These are phyloP conservation scores for Sarocladiaceae sp. DNA, from an alignment of 2,329 filamentous ascomycete species.

Conservation along the genomic window DNA sequence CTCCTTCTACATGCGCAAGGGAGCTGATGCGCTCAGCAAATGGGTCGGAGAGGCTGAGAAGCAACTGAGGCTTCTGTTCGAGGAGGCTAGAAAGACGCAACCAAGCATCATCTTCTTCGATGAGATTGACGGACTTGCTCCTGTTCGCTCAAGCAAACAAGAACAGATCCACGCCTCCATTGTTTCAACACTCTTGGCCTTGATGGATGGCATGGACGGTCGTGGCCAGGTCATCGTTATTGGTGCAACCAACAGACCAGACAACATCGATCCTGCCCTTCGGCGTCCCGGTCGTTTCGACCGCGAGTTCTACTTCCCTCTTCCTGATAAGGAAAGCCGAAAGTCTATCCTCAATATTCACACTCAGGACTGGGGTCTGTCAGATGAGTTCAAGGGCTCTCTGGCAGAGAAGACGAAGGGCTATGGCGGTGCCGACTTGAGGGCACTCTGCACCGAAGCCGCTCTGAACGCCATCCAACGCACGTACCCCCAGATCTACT, in stretches of 20 bases:
- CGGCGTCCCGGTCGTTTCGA: constrained; percentile 93
- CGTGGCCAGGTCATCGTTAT: constrained; percentile 97
- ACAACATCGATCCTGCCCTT: constrained; percentile 94
- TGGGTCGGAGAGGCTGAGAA: constrained; percentile 98
- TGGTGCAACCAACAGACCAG: constrained; percentile 94
- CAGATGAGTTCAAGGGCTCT: constrained; percentile 73
- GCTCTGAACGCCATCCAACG: constrained; percentile 93
- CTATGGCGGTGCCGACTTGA: constrained; percentile 91
- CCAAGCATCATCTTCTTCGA: constrained; percentile 99
- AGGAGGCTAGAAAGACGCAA: constrained; percentile 91
- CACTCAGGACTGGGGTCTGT: constrained; percentile 87
- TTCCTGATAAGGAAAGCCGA: constrained; percentile 76
- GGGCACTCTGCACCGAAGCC: constrained; percentile 92
- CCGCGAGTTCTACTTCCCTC: constrained; percentile 94
- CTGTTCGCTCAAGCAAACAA: constrained; percentile 94
- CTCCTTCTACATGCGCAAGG: constrained; percentile 99
- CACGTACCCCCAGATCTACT: constrained; percentile 94
- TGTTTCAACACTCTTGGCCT: constrained; percentile 84
- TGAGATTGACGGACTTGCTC: constrained; percentile 94
- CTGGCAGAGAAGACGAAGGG: constrained; percentile 89
- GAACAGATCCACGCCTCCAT: constrained; percentile 99
- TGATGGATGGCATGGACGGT: constrained; percentile 99
- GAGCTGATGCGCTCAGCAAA: constrained; percentile 94
- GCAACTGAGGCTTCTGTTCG: constrained; percentile 88
- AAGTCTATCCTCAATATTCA: constrained; percentile 92